Conservation (phyloP, 768 basidiomycete genomes). For the Candolleomyces efflorescens region DNA sequence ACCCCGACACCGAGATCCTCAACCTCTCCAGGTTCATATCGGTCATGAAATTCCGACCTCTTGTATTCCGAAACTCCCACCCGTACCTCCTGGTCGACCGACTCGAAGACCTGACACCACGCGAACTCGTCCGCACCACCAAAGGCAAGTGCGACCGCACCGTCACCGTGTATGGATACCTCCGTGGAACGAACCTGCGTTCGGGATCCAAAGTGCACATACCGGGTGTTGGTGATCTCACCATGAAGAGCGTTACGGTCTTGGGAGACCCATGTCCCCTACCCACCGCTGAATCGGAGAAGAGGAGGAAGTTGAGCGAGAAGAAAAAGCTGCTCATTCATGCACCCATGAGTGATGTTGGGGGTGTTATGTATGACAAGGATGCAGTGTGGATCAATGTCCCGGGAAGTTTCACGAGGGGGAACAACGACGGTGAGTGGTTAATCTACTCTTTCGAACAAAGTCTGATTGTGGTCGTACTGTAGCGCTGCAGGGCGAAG, state of each 20-base stretch:
- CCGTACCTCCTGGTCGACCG: constrained; percentile 95
- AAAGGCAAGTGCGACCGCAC: constrained; percentile 92
- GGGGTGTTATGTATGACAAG: constrained; percentile 96
- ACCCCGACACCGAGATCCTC: constrained; percentile 94
- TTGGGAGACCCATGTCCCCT: constrained; percentile 95
- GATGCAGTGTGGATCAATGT: constrained; percentile 99
- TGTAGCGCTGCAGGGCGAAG: constrained; percentile 81
- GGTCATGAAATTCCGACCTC: constrained; percentile 98
- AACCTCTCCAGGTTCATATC: constrained; percentile 95
- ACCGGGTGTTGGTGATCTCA: constrained; percentile 90
- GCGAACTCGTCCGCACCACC: constrained; percentile 71
- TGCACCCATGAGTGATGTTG: constrained; percentile 98
- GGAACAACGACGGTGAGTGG: constrained; percentile 58
- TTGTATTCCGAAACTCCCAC: constrained; percentile 93
- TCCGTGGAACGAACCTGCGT: constrained; percentile 84
- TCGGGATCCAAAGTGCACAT: constrained; percentile 82
- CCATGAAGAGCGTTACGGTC: constrained; percentile 64
- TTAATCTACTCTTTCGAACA: too few relatives aligned
- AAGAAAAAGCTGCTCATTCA: constrained; percentile 90
- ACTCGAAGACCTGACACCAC: constrained; percentile 89
- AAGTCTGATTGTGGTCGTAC: constrained; percentile 2
- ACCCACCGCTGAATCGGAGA: constrained; percentile 88
- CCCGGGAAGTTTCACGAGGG: constrained; percentile 86
- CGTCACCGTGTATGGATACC: constrained; percentile 91
- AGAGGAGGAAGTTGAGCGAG: constrained; percentile 87